Evolutionary conservation across 495 filamentous ascomycete genomes (phyloP).

Genomic region (Penicillium angulare): DNA sequence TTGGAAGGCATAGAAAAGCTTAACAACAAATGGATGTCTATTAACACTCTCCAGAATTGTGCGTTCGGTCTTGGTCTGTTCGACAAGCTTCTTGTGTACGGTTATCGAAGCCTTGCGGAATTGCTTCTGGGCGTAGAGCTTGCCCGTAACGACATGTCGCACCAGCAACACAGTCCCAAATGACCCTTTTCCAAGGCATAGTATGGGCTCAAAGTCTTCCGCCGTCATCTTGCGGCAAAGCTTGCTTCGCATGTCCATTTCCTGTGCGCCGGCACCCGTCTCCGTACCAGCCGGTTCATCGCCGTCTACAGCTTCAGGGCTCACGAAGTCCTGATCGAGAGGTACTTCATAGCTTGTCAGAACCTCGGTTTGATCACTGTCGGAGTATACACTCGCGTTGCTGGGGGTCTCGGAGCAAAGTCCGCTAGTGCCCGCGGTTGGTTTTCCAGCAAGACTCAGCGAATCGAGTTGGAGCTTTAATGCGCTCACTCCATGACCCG

Average conservation of each 20-base stretch:
- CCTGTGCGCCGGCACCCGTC: slow-evolving; percentile 6
- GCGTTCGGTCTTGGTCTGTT: slow-evolving; percentile 96
- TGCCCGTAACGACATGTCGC: slow-evolving; percentile 79
- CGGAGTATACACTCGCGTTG: slow-evolving; percentile 58
- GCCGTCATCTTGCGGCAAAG: slow-evolving; percentile 81
- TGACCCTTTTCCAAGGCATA: slow-evolving; percentile 94
- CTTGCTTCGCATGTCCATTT: slow-evolving; percentile 35
- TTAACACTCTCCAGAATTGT: slow-evolving; percentile 92
- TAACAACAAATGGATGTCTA: slow-evolving; percentile 94
- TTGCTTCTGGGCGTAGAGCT: slow-evolving; percentile 96
- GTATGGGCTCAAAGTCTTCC: slow-evolving; percentile 84
- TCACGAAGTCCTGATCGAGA: slow-evolving; percentile 84
- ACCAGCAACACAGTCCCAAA: slow-evolving; percentile 93
- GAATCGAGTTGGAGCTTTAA: slow-evolving; percentile 75
- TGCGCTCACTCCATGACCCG: slow-evolving; percentile 71
- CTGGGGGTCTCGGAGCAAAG: slow-evolving; percentile 46
- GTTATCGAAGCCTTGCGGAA: slow-evolving; percentile 93
- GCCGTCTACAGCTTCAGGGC: slow-evolving; percentile 57
- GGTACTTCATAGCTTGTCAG: slow-evolving; percentile 85
- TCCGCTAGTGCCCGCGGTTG: slow-evolving; percentile 23
- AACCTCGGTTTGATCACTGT: slow-evolving; percentile 52
- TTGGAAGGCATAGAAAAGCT: slow-evolving; percentile 97
- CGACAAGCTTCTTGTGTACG: slow-evolving; percentile 87
- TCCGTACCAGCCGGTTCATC: slow-evolving; percentile 27
- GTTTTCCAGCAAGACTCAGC: slow-evolving; percentile 53